phyloP scores from a whole-genome alignment of 495 filamentous ascomycete species.

The Penicillium dipodomyicola region DNA sequence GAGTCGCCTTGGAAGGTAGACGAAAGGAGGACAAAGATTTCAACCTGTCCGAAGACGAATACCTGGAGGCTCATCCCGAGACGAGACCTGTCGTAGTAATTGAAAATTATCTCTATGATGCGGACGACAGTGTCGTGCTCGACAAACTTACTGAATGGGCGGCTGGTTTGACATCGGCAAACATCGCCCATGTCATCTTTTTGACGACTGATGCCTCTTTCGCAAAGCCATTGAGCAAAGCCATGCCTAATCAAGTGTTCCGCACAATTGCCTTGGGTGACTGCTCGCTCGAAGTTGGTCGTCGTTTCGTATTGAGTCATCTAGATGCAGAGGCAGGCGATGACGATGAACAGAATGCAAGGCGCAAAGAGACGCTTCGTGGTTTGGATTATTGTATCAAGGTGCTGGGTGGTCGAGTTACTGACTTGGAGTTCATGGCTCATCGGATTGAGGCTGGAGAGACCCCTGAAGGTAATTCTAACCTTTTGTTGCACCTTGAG shows the following conservation, averaged over 20 bases:
- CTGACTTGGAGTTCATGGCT: slow-evolving; percentile 89
- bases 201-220: slow-evolving; percentile 90
- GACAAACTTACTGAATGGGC: slow-evolving; percentile 93
- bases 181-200: slow-evolving; percentile 94
- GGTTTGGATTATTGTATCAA: slow-evolving; percentile 82
- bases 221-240: slow-evolving; percentile 81
- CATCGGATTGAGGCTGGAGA: slow-evolving; percentile 89
- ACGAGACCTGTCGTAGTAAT: slow-evolving; percentile 81
- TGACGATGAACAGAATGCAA: slow-evolving; percentile 36
- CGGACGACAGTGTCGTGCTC: slow-evolving; percentile 72
- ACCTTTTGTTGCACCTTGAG: neutral
- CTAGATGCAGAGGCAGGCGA: slow-evolving; percentile 54
- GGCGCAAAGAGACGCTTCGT: slow-evolving; percentile 42
- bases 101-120: slow-evolving; percentile 83
- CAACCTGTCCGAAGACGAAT: slow-evolving; percentile 78
- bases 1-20: slow-evolving; percentile 66
- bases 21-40: slow-evolving; percentile 70
- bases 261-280: slow-evolving; percentile 81
- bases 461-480: slow-evolving; percentile 58
- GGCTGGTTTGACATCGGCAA: slow-evolving; percentile 78
- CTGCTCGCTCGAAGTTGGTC: slow-evolving; percentile 79
- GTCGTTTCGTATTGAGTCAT: slow-evolving; percentile 84
- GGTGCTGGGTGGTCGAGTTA: slow-evolving; percentile 81
- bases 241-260: slow-evolving; percentile 88
- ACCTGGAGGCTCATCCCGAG: slow-evolving; percentile 88